phyloP scores from a whole-genome alignment of 805 yeast species.

The Pichia thaimueangensis region DNA sequence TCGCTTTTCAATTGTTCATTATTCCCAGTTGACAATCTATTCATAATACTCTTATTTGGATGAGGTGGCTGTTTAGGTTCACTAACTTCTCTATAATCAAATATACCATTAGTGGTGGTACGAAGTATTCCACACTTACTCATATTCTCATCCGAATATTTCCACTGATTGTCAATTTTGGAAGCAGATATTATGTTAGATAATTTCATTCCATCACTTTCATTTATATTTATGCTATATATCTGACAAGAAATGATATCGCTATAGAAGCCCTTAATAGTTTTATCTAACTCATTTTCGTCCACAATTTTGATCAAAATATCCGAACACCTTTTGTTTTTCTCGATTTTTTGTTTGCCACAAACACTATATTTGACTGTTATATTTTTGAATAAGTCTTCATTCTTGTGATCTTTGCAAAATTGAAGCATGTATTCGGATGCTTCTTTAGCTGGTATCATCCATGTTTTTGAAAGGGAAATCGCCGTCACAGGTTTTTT shows the following conservation, averaged over 20 bases:
- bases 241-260: constrained; percentile 16
- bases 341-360: constrained; percentile 4
- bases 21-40: not conserved
- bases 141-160: constrained; percentile 17
- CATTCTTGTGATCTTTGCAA: constrained; percentile 15
- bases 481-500: constrained; percentile 24
- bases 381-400: constrained; percentile 14
- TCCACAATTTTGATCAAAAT: constrained; percentile 12
- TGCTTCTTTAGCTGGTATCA: constrained; percentile 17
- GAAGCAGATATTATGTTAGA: too few species aligned
- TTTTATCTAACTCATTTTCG: constrained; percentile 13
- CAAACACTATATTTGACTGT: constrained; percentile 14
- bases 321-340: constrained; percentile 1
- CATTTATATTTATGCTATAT: constrained; percentile 22
- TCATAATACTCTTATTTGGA: not conserved
- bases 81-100: not conserved
- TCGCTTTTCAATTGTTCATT: not conserved
- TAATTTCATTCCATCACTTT: constrained; percentile 15
- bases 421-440: constrained; percentile 19
- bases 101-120: constrained; percentile 13
- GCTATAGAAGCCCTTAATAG: constrained; percentile 15
- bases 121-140: constrained; percentile 22
- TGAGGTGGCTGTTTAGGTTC: not conserved
- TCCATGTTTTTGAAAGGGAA: constrained; percentile 19
- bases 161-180: constrained; percentile 8